Conservation (phyloP, 352 stramenopile species). For the Globisporangium megalacanthum region DNA sequence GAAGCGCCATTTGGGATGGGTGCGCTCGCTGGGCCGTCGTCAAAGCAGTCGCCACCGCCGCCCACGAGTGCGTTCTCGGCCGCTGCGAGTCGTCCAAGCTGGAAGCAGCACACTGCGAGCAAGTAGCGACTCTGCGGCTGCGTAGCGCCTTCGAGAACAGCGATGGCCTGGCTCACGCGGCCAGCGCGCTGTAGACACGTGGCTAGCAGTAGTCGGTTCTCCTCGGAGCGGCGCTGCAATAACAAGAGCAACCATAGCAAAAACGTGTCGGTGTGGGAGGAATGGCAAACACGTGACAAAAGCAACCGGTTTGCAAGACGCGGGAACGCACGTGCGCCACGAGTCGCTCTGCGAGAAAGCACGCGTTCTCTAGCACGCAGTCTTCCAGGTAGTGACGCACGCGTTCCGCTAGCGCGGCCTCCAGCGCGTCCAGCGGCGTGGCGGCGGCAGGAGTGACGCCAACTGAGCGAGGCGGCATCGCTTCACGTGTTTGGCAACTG, state of each 20-base stretch:
- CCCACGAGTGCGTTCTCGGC: slow-evolving; percentile 90
- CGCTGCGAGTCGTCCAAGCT: slow-evolving; percentile 65
- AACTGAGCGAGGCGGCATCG: not conserved
- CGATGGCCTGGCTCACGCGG: slow-evolving; percentile 38
- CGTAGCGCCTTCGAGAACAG: slow-evolving; percentile 42
- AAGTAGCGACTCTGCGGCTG: slow-evolving; percentile 57
- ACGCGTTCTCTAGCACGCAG: slow-evolving; percentile 61
- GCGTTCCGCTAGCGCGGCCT: slow-evolving; percentile 38
- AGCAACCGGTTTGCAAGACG: slow-evolving; percentile 1
- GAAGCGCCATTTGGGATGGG: slow-evolving; percentile 84
- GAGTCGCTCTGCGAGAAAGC: slow-evolving; percentile 79
- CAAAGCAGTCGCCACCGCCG: slow-evolving; percentile 20
- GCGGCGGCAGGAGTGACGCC: not conserved
- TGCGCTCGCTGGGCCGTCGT: slow-evolving; percentile 20
- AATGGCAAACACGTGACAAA: too few species aligned
- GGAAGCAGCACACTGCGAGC: slow-evolving; percentile 66
- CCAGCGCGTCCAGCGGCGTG: slow-evolving; percentile 24
- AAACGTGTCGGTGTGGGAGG: not conserved
- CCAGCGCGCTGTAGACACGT: slow-evolving; percentile 67
- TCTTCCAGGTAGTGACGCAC: slow-evolving; percentile 46
- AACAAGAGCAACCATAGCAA: not conserved
- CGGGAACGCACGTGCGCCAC: slow-evolving; percentile 54
- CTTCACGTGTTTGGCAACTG: not conserved
- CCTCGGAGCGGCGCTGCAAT: slow-evolving; percentile 41
- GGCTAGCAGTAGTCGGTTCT: slow-evolving; percentile 50